Evolutionary conservation across 441 rosid species (phyloP), one percentile per base, ranked within the genome.

Genomic region (Bruguiera hainesii): DNA sequence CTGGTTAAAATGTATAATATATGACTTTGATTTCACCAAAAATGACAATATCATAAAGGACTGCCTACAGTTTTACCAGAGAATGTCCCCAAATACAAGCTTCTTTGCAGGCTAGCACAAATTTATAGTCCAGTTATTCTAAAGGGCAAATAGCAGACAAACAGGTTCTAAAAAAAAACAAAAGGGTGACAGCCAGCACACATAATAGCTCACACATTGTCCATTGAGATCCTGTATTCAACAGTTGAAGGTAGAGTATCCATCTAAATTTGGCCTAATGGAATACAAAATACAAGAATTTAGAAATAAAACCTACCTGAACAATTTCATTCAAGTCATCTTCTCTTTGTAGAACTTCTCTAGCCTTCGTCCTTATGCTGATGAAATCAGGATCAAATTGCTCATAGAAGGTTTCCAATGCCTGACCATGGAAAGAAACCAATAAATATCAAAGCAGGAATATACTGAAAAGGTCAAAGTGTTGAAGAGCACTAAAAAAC

Each of bases 301-400:
- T 50, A 61, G 8, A 29, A 37, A 61, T 39, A 66, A 71, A 50
- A 67, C 78, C 31, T 85, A 96, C 99, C 82, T 90, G 93, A 79
- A 96, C 99, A 85, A 96, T 96, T 85, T 96, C 99, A 70, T 96
- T 96, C 71, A 96, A 80, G 81, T 96, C 98, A 77, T 90, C 98
- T 82, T 96, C 99, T 81, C 99, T 93, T 79, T 96, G 97, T 75
- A 96, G 89, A 80, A 96, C 94, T 80, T 96, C 99, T 51, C 97
- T 79, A 71, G 99, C 97, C 85, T 87, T 93, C 50, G 97, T 93
- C 85, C 97, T 89, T 77, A 96, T 96, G 91, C 73, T 91, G 75
- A 93, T 96, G 80, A 96, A 96, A 78, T 96, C 97, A 10, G 96
- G 91, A 78, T 96, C 98, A 70, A 90, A 96, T 78, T 89, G 88